phyloP scores from a whole-genome alignment of 768 basidiomycete genomes.

The Sistotremastrum suecicum region DNA sequence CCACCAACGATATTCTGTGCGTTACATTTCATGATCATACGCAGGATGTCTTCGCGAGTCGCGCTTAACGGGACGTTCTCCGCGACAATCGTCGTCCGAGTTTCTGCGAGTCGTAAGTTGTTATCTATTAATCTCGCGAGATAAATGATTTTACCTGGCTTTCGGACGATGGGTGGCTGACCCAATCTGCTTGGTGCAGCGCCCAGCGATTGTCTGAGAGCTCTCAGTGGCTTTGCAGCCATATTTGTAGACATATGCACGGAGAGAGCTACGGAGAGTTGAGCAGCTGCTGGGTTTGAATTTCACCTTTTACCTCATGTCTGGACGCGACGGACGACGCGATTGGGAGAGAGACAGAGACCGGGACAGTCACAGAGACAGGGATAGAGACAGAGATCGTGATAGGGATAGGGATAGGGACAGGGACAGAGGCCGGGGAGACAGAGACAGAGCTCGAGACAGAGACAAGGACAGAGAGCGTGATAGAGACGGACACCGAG shows the following conservation, averaged over 20 bases:
- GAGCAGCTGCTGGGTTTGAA: no score
- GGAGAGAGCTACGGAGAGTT: no score
- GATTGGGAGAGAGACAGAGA: conserved; percentile 28
- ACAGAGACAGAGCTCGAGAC: conserved; percentile 15
- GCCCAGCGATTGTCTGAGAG: no score
- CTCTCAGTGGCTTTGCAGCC: no score
- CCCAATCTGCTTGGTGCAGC: background rate
- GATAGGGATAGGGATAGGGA: conserved; percentile 23
- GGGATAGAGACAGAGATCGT: conserved; percentile 21
- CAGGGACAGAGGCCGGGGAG: conserved; percentile 18
- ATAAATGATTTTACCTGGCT: background rate
- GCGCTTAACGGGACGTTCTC: conserved; percentile 36
- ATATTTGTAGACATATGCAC: no score
- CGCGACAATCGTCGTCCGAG: conserved; percentile 12
- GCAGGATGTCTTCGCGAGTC: conserved; percentile 38
- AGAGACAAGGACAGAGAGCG: conserved; percentile 9
- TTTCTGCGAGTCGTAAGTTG: no score
- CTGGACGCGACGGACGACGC: conserved; percentile 38
- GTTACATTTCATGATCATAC: conserved; percentile 21
- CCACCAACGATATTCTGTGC: conserved; percentile 14
- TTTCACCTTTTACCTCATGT: conserved; percentile 26
- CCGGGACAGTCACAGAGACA: conserved; percentile 28
- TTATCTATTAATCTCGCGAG: no score
- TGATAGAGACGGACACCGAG: conserved; percentile 2
- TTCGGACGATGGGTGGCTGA: background rate